Conservation (phyloP, 2,329 filamentous ascomycete genomes). For the Fusarium cyanostomum region DNA sequence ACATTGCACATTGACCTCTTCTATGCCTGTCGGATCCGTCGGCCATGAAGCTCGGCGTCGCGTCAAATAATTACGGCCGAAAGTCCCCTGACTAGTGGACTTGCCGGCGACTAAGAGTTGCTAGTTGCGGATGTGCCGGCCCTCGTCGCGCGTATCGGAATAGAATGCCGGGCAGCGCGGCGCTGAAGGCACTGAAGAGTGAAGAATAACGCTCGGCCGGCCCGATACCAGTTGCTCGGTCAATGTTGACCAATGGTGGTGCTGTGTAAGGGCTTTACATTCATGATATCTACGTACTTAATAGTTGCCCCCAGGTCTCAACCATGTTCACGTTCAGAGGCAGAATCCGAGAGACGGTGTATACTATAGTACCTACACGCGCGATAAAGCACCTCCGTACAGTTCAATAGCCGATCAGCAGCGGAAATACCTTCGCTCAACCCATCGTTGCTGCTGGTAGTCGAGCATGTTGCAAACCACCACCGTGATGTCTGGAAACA, state of each 20-base stretch:
- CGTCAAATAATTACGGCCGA: constrained; percentile 16
- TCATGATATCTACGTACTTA: neutral
- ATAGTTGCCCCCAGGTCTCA: neutral
- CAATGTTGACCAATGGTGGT: constrained; percentile 11
- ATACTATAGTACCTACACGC: constrained; percentile 11
- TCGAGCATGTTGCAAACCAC: constrained; percentile 85
- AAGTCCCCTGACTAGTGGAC: constrained; percentile 10
- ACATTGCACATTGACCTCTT: neutral
- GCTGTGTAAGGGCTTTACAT: neutral
- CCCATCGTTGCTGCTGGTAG: constrained; percentile 87
- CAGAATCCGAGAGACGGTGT: constrained; percentile 1
- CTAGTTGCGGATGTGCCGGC: constrained; percentile 18
- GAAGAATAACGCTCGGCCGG: neutral
- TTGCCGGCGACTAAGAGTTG: constrained; percentile 13
- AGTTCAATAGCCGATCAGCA: constrained; percentile 61
- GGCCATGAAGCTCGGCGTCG: constrained; percentile 12
- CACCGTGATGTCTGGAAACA: constrained; percentile 87
- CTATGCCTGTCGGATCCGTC: constrained; percentile 17
- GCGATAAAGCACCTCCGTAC: neutral
- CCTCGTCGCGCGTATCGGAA: constrained; percentile 15
- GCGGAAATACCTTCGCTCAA: constrained; percentile 90
- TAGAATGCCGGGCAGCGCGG: constrained; percentile 7
- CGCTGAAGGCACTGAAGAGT: constrained; percentile 6
- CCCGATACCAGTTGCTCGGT: neutral
- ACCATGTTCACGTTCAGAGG: neutral